These are phyloP conservation scores for Neurospora terricola DNA, from an alignment of 495 filamentous ascomycete species.

Conservation along the genomic window DNA sequence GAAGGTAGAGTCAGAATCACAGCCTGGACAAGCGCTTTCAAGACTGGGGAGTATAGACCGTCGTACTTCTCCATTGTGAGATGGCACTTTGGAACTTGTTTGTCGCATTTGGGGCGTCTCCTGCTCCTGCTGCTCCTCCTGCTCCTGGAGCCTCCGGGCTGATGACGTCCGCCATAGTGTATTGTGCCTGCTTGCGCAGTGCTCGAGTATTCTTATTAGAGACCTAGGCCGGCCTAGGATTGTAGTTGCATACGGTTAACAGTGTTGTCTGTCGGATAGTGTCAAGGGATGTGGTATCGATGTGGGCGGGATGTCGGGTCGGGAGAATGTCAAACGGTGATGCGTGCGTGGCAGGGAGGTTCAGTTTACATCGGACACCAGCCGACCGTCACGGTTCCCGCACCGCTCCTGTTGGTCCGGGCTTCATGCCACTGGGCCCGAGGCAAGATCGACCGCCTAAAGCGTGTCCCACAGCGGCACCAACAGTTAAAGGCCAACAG, in stretches of 20 bases:
- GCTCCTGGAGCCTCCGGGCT: conserved; percentile 14
- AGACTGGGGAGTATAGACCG: not conserved
- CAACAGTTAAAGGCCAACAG: not conserved
- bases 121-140: conserved; percentile 6
- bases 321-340: not conserved
- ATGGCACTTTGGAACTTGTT: conserved; percentile 96
- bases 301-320: not conserved
- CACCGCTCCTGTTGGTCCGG: not conserved
- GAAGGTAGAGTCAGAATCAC: not conserved
- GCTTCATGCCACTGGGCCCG: not conserved
- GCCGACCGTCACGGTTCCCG: not conserved
- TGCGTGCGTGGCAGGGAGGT: not conserved
- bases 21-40: not conserved
- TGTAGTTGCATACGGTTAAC: not conserved
- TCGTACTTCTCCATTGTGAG: conserved; percentile 87
- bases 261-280: conserved; percentile 4
- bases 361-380: not conserved
- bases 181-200: conserved; percentile 4
- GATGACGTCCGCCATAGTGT: conserved; percentile 21
- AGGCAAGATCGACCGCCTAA: not conserved
- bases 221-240: not conserved
- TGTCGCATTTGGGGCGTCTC: conserved; percentile 5
- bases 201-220: conserved; percentile 7
- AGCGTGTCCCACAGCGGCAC: not conserved
- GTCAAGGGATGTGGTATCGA: conserved; percentile 7